phyloP scores from a whole-genome alignment of 2,329 filamentous ascomycete genomes.

The Aspergillus sp. region DNA sequence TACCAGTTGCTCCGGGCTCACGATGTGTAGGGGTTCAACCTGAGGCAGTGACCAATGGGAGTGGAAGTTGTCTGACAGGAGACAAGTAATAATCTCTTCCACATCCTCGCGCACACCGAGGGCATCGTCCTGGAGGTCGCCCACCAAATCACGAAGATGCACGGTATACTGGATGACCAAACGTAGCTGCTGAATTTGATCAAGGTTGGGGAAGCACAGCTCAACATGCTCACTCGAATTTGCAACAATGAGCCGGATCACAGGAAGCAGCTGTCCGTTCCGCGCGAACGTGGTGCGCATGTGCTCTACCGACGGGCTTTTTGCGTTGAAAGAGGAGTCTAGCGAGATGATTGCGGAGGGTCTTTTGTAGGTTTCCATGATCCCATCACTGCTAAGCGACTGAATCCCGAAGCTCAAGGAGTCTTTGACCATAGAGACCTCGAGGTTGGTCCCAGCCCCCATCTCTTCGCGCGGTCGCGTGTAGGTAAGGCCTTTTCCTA shows the following conservation, averaged over 20 bases:
- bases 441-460: constrained; percentile 28
- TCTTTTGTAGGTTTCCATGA: constrained; percentile 32
- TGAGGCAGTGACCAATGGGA: constrained; percentile 38
- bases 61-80: constrained; percentile 37
- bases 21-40: constrained; percentile 39
- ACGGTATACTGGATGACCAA: constrained; percentile 35
- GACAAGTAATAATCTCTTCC: constrained; percentile 35
- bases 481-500: constrained; percentile 40
- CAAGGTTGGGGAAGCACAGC: constrained; percentile 40
- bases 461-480: constrained; percentile 32
- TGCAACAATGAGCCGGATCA: constrained; percentile 45
- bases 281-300: constrained; percentile 38
- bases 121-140: constrained; percentile 44
- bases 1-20: constrained; percentile 28
- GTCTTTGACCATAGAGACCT: constrained; percentile 38
- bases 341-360: constrained; percentile 45
- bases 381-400: constrained; percentile 28
- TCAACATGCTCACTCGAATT: constrained; percentile 49
- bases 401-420: constrained; percentile 39
- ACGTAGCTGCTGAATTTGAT: constrained; percentile 34
- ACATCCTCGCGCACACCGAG: constrained; percentile 41
- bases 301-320: constrained; percentile 39
- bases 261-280: constrained; percentile 38
- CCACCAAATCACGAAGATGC: constrained; percentile 34
- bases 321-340: constrained; percentile 43